phyloP scores from a whole-genome alignment of 2,329 filamentous ascomycete species.

The Pseudocercospora macadamiae region DNA sequence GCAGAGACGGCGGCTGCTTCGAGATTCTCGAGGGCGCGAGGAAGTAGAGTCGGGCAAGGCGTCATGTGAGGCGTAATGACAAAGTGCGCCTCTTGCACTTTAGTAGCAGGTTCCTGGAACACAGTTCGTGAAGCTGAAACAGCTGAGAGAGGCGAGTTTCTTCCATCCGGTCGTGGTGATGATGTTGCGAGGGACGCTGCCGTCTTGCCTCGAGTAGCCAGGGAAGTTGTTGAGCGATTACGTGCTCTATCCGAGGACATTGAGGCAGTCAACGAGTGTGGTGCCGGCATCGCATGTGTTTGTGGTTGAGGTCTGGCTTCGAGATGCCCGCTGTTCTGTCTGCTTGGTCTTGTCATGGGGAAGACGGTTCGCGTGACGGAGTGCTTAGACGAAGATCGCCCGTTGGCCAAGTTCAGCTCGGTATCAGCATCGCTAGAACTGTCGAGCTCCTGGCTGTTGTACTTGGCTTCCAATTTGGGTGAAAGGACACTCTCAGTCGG shows the following conservation, averaged over 20 bases:
- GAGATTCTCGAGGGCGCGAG: constrained; percentile 86
- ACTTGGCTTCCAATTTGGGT: constrained; percentile 39
- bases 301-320: constrained; percentile 36
- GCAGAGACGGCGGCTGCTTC: constrained; percentile 90
- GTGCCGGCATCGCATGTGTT: constrained; percentile 17
- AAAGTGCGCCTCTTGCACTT: constrained; percentile 45
- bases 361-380: constrained; percentile 29
- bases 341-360: constrained; percentile 38
- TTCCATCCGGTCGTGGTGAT: constrained; percentile 34
- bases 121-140: constrained; percentile 26
- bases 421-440: constrained; percentile 41
- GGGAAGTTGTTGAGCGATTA: constrained; percentile 30
- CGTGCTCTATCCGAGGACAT: constrained; percentile 34
- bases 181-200: constrained; percentile 29
- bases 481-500: constrained; percentile 90
- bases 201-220: constrained; percentile 25
- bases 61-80: constrained; percentile 58
- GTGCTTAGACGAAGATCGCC: constrained; percentile 37
- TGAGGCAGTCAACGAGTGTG: constrained; percentile 35
- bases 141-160: constrained; percentile 36
- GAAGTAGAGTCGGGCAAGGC: constrained; percentile 61
- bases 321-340: constrained; percentile 40
- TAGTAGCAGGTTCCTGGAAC: constrained; percentile 25
- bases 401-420: constrained; percentile 39
- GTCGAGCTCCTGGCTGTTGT: constrained; percentile 34